Base-by-base conservation (phyloP, 2,329 filamentous ascomycete genomes). In the Bipolaris cookei region DNA sequence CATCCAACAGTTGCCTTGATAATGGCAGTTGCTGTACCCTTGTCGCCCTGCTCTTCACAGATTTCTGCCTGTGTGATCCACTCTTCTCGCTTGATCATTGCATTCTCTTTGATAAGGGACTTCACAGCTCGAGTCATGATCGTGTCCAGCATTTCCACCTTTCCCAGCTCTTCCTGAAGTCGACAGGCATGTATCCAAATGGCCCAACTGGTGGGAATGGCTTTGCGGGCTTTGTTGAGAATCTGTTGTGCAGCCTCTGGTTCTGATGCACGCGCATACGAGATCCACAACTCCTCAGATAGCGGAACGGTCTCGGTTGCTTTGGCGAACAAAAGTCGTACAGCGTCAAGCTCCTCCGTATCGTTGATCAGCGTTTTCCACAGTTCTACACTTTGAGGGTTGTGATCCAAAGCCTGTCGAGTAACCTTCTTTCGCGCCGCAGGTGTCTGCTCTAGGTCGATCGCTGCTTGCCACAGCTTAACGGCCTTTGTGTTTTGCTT, bases 301-400 rank as follows among this genome's bases (percentile, higher is more conserved):
- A 96, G 82, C 0, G 94, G 94, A 54, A 99, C 96, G 56, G 97
- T 90, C 68, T 99, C 93, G 0, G 93, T 96, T 0, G 96, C 96
- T 78, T 97, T 97, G 45, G 92, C 93, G 44, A 99, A 85, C 52
- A 99, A 83, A 54, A 99, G 81, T 61, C 89, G 88, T 4, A 96
- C 96, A 79, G 97, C 92, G 28, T 89, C 90, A 0, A 90, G 86
- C 66, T 97, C 90, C 70, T 97, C 94, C 72, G 98, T 95, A 53
- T 98, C 80, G 67, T 98, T 98, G 61, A 99, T 94, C 4, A 94
- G 90, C 73, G 96, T 92, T 74, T 98, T 99, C 95, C 95, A 99
- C n/a, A 99, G 84, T 39, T 91, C 89, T 45, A 98, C 95, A 0
- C 94, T 98, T 71, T 97, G 92, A 0, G 93, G 93, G 38, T 97